These are phyloP conservation scores for Phyllosticta citriasiana DNA, from an alignment of 2,329 filamentous ascomycete species.

Conservation along the genomic window DNA sequence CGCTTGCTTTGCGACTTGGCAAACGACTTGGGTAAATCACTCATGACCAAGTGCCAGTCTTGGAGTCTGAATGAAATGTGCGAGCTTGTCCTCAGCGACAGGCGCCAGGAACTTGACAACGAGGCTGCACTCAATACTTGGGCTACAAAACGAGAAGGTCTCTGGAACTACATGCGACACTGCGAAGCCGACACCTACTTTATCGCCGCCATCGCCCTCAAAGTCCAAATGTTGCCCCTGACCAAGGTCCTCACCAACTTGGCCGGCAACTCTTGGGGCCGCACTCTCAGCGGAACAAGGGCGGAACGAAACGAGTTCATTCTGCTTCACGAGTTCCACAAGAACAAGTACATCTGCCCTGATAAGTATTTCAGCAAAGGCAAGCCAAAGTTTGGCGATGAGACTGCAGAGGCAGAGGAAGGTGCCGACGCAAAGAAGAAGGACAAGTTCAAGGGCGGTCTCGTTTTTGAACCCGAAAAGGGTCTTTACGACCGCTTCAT, in stretches of 20 bases:
- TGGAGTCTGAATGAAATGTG: conserved; percentile 99
- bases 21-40: conserved; percentile 93
- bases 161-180: conserved; percentile 89
- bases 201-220: conserved; percentile 79
- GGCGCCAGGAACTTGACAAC: conserved; percentile 77
- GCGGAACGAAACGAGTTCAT: conserved; percentile 99
- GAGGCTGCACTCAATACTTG: conserved; percentile 79
- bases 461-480: conserved; percentile 96
- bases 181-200: conserved; percentile 95
- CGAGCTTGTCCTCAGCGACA: conserved; percentile 69
- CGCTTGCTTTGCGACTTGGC: conserved; percentile 86
- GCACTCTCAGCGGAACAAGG: conserved; percentile 88
- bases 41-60: conserved; percentile 94
- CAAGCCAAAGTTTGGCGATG: conserved; percentile 62
- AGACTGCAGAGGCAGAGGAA: conserved; percentile 58
- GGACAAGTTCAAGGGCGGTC: conserved; percentile 97
- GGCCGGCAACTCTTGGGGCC: conserved; percentile 95
- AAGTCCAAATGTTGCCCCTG: conserved; percentile 82
- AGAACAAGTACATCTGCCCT: conserved; percentile 95
- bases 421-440: conserved; percentile 79
- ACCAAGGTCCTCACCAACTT: conserved; percentile 94
- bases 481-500: conserved; percentile 97
- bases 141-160: conserved; percentile 71
- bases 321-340: conserved; percentile 90
- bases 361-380: conserved; percentile 82